Conservation (phyloP, 2,329 filamentous ascomycete species). For the Sporothrix pallida region DNA sequence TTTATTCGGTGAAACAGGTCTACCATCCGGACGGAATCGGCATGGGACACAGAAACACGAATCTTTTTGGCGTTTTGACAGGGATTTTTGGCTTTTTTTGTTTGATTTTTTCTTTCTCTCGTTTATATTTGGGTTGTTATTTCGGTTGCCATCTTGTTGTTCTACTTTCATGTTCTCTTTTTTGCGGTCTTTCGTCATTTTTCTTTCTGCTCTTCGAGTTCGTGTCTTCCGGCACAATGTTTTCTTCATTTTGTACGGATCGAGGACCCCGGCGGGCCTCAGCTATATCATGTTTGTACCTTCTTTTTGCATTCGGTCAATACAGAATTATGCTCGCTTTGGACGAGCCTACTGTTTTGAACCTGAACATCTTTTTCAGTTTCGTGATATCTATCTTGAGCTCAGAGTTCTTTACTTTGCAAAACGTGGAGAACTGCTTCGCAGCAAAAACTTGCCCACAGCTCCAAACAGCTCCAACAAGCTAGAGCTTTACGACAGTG, state of each 20-base stretch:
- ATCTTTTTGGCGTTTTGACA: constrained; percentile 22
- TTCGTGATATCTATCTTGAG: background rate
- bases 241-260: background rate
- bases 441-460: background rate
- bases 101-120: background rate
- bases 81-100: constrained; percentile 22
- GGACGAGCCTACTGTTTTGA: constrained; percentile 2
- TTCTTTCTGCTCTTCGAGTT: background rate
- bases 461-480: background rate
- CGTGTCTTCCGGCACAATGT: background rate
- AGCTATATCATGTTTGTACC: background rate
- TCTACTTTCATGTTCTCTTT: too few relatives aligned
- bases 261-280: background rate
- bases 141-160: background rate
- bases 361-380: background rate
- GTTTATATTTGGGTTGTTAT: background rate
- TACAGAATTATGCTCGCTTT: constrained; percentile 1
- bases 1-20: constrained; percentile 4
- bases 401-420: too few relatives aligned
- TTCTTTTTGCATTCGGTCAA: background rate
- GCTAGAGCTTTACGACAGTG: background rate
- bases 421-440: background rate
- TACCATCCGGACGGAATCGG: background rate
- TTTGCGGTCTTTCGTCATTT: background rate
- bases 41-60: constrained; percentile 30